Percentiles rank a stretch among this genome's conserved stretches.
Conservation (phyloP, 768 basidiomycete genomes). For the Ramaria rubella region DNA sequence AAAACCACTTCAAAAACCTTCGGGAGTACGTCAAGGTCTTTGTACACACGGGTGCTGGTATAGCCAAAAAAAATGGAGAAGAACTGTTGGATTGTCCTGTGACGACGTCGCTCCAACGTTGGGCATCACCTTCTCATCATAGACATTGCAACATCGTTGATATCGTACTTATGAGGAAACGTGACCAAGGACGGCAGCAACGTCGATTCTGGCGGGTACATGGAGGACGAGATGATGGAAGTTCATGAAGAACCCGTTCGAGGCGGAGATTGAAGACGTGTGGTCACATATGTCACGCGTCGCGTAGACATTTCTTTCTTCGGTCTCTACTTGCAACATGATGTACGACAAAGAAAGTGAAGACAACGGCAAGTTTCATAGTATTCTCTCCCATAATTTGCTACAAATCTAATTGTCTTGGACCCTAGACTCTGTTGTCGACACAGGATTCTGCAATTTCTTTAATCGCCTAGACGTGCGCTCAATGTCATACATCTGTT, state of each 20-base stretch:
- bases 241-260: neutral
- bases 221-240: neutral
- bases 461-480: constrained; percentile 5
- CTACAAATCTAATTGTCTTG: neutral
- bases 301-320: neutral
- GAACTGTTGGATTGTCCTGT: too few species aligned
- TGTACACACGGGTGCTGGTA: constrained; percentile 4
- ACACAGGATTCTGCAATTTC: constrained; percentile 8
- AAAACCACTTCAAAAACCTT: constrained; percentile 5
- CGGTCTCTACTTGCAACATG: neutral
- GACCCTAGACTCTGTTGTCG: neutral
- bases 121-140: too few species aligned
- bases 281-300: constrained; percentile 1
- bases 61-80: neutral
- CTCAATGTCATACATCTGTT: neutral
- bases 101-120: too few species aligned
- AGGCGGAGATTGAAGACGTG: neutral
- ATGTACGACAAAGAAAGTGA: constrained; percentile 12
- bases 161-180: neutral
- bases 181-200: too few species aligned
- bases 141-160: too few species aligned
- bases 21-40: neutral
- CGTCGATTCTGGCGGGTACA: too few species aligned
- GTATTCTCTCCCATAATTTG: neutral
- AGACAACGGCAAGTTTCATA: neutral